Conservation (phyloP, 2,329 filamentous ascomycete species). For the Zymoseptoria passerinii region DNA sequence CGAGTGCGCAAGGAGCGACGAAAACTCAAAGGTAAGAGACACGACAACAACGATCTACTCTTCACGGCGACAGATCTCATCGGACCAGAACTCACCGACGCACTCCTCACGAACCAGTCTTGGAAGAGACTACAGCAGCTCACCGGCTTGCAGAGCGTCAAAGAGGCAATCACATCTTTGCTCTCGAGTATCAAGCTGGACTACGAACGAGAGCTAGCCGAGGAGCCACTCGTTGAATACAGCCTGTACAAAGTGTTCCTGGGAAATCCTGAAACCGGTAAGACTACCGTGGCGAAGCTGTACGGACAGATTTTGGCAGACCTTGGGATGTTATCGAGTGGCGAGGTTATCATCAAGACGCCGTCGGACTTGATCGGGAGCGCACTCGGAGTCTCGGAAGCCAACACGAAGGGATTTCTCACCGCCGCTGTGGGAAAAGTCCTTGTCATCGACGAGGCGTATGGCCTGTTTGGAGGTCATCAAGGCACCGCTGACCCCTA, state of each 20-base stretch:
- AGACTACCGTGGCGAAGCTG: slow-evolving; percentile 65
- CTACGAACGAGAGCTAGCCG: slow-evolving; percentile 56
- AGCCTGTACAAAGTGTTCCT: slow-evolving; percentile 62
- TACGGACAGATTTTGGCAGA: slow-evolving; percentile 62
- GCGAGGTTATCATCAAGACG: slow-evolving; percentile 64
- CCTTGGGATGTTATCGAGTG: slow-evolving; percentile 58
- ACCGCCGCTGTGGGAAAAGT: slow-evolving; percentile 61
- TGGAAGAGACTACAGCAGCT: slow-evolving; percentile 52
- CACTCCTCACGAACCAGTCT: slow-evolving; percentile 44
- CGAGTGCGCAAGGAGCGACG: slow-evolving; percentile 46
- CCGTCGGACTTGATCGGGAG: slow-evolving; percentile 64
- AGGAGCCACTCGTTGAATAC: slow-evolving; percentile 51
- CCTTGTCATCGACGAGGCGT: slow-evolving; percentile 73
- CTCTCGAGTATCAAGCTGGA: slow-evolving; percentile 56
- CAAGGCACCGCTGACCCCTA: slow-evolving; percentile 39
- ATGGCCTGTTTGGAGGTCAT: slow-evolving; percentile 49
- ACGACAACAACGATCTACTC: slow-evolving; percentile 47
- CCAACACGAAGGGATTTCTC: slow-evolving; percentile 63
- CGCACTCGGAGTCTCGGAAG: slow-evolving; percentile 58
- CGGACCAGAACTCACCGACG: slow-evolving; percentile 55
- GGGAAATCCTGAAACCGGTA: slow-evolving; percentile 67
- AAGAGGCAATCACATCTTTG: slow-evolving; percentile 50
- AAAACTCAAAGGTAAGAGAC: slow-evolving; percentile 15
- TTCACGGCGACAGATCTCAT: slow-evolving; percentile 62
- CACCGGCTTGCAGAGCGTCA: slow-evolving; percentile 55